Conservation (phyloP, 225 moss, liverwort and hornwort genomes). For the Takakia lepidozioides region DNA sequence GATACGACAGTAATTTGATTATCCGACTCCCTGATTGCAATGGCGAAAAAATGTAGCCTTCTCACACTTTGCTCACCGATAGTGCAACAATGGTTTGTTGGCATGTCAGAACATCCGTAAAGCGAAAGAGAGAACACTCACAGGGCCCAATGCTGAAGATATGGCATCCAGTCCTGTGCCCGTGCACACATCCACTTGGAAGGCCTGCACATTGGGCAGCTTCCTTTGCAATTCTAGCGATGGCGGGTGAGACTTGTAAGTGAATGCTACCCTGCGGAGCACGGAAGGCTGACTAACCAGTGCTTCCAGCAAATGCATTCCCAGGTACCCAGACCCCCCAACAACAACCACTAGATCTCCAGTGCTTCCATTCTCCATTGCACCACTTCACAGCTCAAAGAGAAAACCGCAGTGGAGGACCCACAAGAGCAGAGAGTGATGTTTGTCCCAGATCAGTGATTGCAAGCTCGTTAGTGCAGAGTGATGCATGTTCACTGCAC, state of each 20-base stretch:
- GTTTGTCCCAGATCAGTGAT: no score
- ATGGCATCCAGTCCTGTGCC: constrained; percentile 64
- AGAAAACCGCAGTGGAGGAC: no score
- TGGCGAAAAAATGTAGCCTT: no score
- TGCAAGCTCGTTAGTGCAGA: no score
- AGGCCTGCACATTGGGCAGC: constrained; percentile 37
- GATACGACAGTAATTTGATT: no score
- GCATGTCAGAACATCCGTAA: no score
- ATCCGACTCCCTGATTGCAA: no score
- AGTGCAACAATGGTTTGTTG: no score
- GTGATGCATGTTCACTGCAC: no score
- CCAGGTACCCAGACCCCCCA: constrained; percentile 84
- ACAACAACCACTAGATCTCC: constrained; percentile 53
- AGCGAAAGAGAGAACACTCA: constrained; percentile 20
- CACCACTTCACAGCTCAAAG: no score
- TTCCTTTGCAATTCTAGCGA: constrained; percentile 26
- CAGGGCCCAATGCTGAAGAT: constrained; percentile 34
- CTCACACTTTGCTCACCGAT: no score
- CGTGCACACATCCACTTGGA: constrained; percentile 64
- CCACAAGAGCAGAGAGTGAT: no score
- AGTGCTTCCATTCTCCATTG: background rate
- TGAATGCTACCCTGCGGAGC: constrained; percentile 53
- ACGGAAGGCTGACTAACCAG: constrained; percentile 18
- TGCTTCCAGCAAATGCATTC: constrained; percentile 71
- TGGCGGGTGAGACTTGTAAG: constrained; percentile 42